Conservation (phyloP, 495 filamentous ascomycete species). For the Bryoglossum gracile region DNA sequence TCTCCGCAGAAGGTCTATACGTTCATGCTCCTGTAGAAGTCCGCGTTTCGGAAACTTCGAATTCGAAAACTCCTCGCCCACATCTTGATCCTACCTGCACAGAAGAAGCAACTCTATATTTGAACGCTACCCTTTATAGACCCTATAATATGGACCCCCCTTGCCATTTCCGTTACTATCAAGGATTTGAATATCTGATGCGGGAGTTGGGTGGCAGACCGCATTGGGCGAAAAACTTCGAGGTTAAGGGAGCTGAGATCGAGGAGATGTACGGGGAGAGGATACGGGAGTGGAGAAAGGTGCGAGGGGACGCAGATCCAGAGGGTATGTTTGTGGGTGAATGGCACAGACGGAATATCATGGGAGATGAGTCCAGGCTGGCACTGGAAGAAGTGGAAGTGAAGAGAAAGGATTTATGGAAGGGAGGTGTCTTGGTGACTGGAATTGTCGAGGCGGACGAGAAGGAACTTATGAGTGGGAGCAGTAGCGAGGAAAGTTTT, state of each 20-base stretch:
- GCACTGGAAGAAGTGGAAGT: constrained; percentile 22
- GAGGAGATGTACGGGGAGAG: constrained; percentile 44
- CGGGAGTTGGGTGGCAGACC: constrained; percentile 79
- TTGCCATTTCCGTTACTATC: constrained; percentile 71
- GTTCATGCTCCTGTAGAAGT: constrained; percentile 95
- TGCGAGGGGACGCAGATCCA: constrained; percentile 71
- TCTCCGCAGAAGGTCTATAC: constrained; percentile 67
- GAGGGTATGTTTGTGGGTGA: constrained; percentile 87
- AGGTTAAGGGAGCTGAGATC: constrained; percentile 49
- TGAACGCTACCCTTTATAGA: constrained; percentile 93
- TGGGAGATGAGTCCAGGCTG: constrained; percentile 33
- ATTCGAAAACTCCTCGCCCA: constrained; percentile 46
- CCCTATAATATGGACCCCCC: constrained; percentile 80
- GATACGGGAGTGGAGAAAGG: constrained; percentile 56
- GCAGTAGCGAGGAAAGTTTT: constrained; percentile 22
- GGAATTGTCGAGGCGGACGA: constrained; percentile 8
- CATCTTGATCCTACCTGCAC: constrained; percentile 63
- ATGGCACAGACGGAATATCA: constrained; percentile 74
- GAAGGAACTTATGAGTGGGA: constrained; percentile 3
- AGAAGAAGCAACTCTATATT: constrained; percentile 76
- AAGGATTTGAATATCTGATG: constrained; percentile 96
- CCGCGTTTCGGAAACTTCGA: constrained; percentile 68
- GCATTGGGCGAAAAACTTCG: constrained; percentile 98
- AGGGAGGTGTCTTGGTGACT: constrained; percentile 17
- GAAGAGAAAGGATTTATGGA: constrained; percentile 7